A percentile compares a stretch with the other conserved stretches of the same genome.
Conservation (phyloP, 257 asterid genomes). For the Penstemon eatonii region DNA sequence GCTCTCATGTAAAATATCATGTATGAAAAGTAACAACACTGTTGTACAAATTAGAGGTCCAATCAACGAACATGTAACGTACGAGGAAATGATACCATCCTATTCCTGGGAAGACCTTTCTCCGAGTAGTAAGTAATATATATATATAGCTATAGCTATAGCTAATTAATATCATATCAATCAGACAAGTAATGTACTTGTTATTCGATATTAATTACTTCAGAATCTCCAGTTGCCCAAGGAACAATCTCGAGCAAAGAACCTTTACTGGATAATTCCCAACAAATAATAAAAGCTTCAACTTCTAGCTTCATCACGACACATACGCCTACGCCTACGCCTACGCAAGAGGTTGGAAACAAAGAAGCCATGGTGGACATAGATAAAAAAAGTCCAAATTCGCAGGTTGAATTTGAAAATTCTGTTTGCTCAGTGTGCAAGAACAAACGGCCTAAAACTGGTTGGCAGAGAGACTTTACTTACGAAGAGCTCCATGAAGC, state of each 20-base stretch:
- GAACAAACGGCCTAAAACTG: conserved; percentile 51
- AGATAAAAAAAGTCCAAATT: conserved; percentile 1
- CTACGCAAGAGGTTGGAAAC: conserved; percentile 15
- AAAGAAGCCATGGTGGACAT: background rate
- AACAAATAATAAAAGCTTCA: conserved; percentile 20
- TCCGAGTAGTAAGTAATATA: background rate
- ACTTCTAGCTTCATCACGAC: conserved; percentile 18
- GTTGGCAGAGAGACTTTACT: conserved; percentile 45
- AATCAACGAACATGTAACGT: conserved; percentile 38
- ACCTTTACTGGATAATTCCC: too few species aligned
- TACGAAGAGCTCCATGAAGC: conserved; percentile 59
- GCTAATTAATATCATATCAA: conserved; percentile 1
- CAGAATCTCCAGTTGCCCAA: conserved; percentile 33
- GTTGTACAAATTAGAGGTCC: conserved; percentile 49
- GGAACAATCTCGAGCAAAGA: conserved; percentile 12
- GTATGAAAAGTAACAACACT: conserved; percentile 47
- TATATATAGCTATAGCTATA: too few species aligned
- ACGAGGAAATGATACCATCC: conserved; percentile 75
- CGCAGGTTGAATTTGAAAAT: conserved; percentile 34
- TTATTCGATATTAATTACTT: background rate
- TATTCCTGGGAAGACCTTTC: conserved; percentile 46
- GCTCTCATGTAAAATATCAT: conserved; percentile 61
- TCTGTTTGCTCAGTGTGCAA: conserved; percentile 54
- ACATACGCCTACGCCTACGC: conserved; percentile 7
- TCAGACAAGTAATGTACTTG: too few species aligned